These are phyloP conservation scores for Daldinia vernicosa DNA, from an alignment of 495 filamentous ascomycete species.

Conservation along the genomic window DNA sequence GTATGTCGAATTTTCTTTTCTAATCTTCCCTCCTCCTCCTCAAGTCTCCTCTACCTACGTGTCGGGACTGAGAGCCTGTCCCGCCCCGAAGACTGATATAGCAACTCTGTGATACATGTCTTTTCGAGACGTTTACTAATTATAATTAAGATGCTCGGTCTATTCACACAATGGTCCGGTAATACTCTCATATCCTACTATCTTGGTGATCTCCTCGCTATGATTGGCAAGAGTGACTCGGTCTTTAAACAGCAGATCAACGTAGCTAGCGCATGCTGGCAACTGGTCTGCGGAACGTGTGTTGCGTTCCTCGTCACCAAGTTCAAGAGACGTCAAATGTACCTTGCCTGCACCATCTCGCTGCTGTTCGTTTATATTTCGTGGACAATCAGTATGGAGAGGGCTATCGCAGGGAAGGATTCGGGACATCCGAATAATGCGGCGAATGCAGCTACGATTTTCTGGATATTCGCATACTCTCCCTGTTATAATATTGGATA, in stretches of 20 bases:
- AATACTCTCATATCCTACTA: slow-evolving; percentile 67
- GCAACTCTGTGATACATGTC: not conserved
- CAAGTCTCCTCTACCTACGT: not conserved
- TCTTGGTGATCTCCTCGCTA: slow-evolving; percentile 59
- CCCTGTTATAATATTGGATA: slow-evolving; percentile 74
- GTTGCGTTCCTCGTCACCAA: slow-evolving; percentile 62
- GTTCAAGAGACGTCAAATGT: slow-evolving; percentile 67
- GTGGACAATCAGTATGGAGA: slow-evolving; percentile 68
- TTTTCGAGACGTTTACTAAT: not conserved
- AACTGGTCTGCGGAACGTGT: slow-evolving; percentile 57
- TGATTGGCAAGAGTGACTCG: slow-evolving; percentile 60
- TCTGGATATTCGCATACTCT: slow-evolving; percentile 71
- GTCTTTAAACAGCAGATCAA: slow-evolving; percentile 65
- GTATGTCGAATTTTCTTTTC: slow-evolving; percentile 11
- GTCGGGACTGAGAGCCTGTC: not conserved
- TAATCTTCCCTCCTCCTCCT: not conserved
- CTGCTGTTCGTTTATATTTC: slow-evolving; percentile 65
- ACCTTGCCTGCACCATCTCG: slow-evolving; percentile 62
- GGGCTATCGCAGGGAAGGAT: slow-evolving; percentile 53
- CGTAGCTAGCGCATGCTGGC: slow-evolving; percentile 67
- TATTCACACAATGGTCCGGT: slow-evolving; percentile 63
- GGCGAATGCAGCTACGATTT: slow-evolving; percentile 57
- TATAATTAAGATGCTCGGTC: slow-evolving; percentile 50
- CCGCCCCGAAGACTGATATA: not conserved
- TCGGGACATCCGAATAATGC: slow-evolving; percentile 50